Conservation (phyloP, 352 stramenopile genomes). For the Pythium chondricola region DNA sequence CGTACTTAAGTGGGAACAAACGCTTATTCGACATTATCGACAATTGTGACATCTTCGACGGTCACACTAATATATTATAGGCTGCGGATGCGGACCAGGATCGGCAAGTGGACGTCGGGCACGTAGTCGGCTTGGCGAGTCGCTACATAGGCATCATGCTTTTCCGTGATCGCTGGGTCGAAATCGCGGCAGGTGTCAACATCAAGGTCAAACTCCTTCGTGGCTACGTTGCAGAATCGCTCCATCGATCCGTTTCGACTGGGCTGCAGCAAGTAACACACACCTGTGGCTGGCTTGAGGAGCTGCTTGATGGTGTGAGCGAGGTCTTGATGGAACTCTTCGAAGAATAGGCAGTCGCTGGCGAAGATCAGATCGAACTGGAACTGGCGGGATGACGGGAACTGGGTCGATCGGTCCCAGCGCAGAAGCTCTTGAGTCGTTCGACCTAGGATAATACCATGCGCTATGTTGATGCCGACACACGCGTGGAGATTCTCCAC, state of each 20-base stretch:
- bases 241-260: conserved; percentile 72
- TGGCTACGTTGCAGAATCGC: conserved; percentile 51
- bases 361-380: conserved; percentile 79
- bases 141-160: conserved; percentile 3
- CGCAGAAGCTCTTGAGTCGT: conserved; percentile 37
- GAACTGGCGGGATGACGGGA: conserved; percentile 24
- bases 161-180: conserved; percentile 18
- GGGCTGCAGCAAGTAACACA: conserved; percentile 70
- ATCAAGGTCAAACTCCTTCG: conserved; percentile 24
- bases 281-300: conserved; percentile 29
- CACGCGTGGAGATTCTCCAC: conserved; percentile 66
- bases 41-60: background rate
- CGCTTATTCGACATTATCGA: conserved; percentile 6
- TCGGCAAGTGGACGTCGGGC: conserved; percentile 61
- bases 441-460: conserved; percentile 10
- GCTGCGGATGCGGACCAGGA: no score
- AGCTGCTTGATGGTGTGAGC: conserved; percentile 57
- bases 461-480: conserved; percentile 43
- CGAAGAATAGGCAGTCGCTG: conserved; percentile 85
- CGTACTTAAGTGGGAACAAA: conserved; percentile 13
- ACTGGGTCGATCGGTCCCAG: conserved; percentile 47
- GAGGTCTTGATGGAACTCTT: conserved; percentile 79
- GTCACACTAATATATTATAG: no score
- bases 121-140: conserved; percentile 34
- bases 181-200: conserved; percentile 33